Conservation (phyloP, 805 yeast genomes). For the Barnettozyma pratensis region DNA sequence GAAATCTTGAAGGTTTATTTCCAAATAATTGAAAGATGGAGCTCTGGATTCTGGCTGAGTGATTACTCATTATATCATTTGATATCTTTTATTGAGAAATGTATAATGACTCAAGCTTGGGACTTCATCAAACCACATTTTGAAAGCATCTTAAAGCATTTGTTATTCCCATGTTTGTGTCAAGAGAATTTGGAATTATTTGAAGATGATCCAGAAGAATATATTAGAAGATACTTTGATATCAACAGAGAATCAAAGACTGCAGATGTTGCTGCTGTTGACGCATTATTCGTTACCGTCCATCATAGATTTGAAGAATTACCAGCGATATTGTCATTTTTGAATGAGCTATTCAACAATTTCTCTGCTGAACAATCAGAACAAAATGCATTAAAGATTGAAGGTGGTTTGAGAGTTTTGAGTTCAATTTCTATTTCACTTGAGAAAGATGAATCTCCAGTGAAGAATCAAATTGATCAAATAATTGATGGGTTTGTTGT, state of each 20-base stretch:
- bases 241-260: slow-evolving; percentile 56
- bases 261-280: slow-evolving; percentile 78
- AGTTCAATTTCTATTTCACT: slow-evolving; percentile 59
- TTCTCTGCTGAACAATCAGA: slow-evolving; percentile 30
- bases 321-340: slow-evolving; percentile 48
- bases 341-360: slow-evolving; percentile 41
- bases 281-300: slow-evolving; percentile 60
- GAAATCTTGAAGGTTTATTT: slow-evolving; percentile 62
- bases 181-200: slow-evolving; percentile 68
- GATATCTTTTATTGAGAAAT: slow-evolving; percentile 58
- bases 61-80: slow-evolving; percentile 58
- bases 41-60: slow-evolving; percentile 54
- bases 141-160: slow-evolving; percentile 57
- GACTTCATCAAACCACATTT: slow-evolving; percentile 56
- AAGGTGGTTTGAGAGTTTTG: slow-evolving; percentile 75
- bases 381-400: slow-evolving; percentile 57
- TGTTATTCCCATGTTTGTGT: slow-evolving; percentile 72
- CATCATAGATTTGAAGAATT: slow-evolving; percentile 51
- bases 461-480: slow-evolving; percentile 56
- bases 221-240: slow-evolving; percentile 69
- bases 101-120: slow-evolving; percentile 58
- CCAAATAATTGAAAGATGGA: slow-evolving; percentile 37
- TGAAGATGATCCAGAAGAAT: slow-evolving; percentile 86
- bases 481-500: slow-evolving; percentile 61
- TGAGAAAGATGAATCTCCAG: slow-evolving; percentile 47